A percentile compares a stretch with the other conserved stretches of the same genome.
Conservation (phyloP, 2,329 filamentous ascomycete species). For the Madurella mycetomatis region DNA sequence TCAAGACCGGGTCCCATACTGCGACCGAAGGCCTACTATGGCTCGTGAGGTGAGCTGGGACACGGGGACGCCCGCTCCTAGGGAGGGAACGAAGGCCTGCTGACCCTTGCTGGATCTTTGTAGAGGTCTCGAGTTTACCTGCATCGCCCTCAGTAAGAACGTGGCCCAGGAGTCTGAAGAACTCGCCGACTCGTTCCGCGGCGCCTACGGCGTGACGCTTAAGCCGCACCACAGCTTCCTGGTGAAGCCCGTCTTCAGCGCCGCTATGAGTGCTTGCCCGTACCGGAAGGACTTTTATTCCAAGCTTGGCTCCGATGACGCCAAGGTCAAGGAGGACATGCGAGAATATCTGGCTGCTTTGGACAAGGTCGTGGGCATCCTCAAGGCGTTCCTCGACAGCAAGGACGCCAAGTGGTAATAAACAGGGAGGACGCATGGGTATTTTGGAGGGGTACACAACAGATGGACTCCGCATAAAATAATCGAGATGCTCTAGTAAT, state of each 20-base stretch:
- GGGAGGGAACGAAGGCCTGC: not conserved
- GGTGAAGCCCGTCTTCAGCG: conserved; percentile 86
- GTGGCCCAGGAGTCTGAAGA: conserved; percentile 64
- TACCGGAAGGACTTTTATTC: conserved; percentile 91
- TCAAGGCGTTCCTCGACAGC: conserved; percentile 56
- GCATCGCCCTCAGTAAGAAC: conserved; percentile 76
- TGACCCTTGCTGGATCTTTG: conserved; percentile 4
- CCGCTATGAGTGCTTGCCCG: conserved; percentile 88
- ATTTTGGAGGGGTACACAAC: not conserved
- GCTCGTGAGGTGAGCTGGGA: conserved; percentile 67
- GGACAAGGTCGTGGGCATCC: conserved; percentile 71
- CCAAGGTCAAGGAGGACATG: conserved; percentile 61
- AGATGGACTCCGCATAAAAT: not conserved
- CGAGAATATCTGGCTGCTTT: conserved; percentile 69
- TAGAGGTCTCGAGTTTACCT: conserved; percentile 92
- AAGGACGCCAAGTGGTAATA: conserved; percentile 56
- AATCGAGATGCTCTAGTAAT: not conserved
- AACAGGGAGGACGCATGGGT: not conserved
- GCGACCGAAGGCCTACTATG: conserved; percentile 89
- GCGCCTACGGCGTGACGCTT: conserved; percentile 78
- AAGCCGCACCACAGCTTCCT: conserved; percentile 89
- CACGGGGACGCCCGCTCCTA: conserved; percentile 5
- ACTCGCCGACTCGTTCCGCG: conserved; percentile 80
- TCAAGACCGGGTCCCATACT: conserved; percentile 82
- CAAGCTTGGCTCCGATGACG: conserved; percentile 69